Evolutionary conservation across 805 yeast genomes (phyloP), one percentile per base, ranked within the genome.

Genomic region (Kazachstania psychrophila): DNA sequence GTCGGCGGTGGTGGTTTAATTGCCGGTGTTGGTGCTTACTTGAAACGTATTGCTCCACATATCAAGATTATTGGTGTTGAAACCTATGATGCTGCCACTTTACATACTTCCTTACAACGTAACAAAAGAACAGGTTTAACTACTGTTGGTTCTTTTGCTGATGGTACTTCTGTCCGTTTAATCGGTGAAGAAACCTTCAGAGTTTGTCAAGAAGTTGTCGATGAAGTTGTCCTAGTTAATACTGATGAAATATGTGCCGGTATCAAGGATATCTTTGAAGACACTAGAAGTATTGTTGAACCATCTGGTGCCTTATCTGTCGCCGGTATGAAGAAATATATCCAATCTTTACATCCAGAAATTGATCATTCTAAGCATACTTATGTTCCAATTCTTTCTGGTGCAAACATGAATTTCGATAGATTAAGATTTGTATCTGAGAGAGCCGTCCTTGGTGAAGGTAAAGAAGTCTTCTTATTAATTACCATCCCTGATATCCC

Each of bases 381-480:
- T 1, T 87, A 85, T 51, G 80, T 84, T 27, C 89, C 96, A 6
- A 71, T 92, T 16, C 68, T 92, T 39, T 81, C 94, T 15, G 99
- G 99, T 41, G 99, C 99, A 24, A 92, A 92, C 62, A 88, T 92
- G 95, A 89, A 94, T 65, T 92, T 92, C 56, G 98, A 89, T 61
- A 73, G 99, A 51, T 69, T 92, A 51, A 73, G 99, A 58, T 92
- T 92, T 60, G 96, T 92, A 15, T 76, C 95, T 40, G 99, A 92
- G 62, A 79, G 99, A 62, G 96, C 98, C 11, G 94, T 85, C 35
- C 70, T 92, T n/a, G 99, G 98, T 64, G 97, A 89, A 59, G 98
- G 97, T 38, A 84, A 80, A 49, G 99, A 92, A 65, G 95, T 86
- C 6, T 89, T 94, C 52, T 69, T 92, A 69, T 75, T 83, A 32